Conservation (phyloP, 225 moss, liverwort and hornwort genomes). For the Polytrichum commune region DNA sequence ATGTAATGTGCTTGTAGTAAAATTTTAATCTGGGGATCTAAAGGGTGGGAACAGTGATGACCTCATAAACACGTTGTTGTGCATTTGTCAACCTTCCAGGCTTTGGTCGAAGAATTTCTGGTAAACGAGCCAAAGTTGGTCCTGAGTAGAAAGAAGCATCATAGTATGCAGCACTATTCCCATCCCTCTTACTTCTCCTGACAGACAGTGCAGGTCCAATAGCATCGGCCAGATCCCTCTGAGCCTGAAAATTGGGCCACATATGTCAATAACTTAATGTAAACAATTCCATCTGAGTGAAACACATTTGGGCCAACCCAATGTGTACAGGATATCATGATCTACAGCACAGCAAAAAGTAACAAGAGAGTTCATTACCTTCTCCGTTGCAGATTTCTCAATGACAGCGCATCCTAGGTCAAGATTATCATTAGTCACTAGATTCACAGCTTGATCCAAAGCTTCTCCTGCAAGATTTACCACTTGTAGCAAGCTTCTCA, state of each 20-base stretch:
- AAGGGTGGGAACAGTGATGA: conserved; percentile 4
- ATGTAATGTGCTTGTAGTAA: too few species aligned
- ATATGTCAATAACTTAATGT: conserved; percentile 17
- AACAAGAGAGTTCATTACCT: conserved; percentile 41
- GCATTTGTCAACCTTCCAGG: conserved; percentile 69
- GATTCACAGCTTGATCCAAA: conserved; percentile 90
- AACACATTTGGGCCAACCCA: too few species aligned
- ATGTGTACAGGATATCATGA: too few species aligned
- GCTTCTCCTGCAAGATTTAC: conserved; percentile 71
- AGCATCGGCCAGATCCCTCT: conserved; percentile 80
- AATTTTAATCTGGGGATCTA: too few species aligned
- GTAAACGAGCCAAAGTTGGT: conserved; percentile 75
- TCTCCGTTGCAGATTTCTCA: conserved; percentile 98
- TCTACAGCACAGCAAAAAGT: not conserved
- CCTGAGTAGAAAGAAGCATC: conserved; percentile 78
- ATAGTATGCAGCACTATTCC: conserved; percentile 56
- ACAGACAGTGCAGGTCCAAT: conserved; percentile 73
- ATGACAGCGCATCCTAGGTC: conserved; percentile 97
- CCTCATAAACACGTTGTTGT: conserved; percentile 95
- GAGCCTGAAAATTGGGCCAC: conserved; percentile 50
- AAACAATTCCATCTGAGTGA: not conserved
- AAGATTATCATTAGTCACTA: conserved; percentile 97
- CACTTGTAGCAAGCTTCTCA: conserved; percentile 69
- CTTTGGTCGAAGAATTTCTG: conserved; percentile 81
- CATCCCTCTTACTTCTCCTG: conserved; percentile 74